Evolutionary conservation across 23 red algal genomes (phyloP), one percentile per base, ranked within the genome.

Genomic region (Gracilaria caudata): DNA sequence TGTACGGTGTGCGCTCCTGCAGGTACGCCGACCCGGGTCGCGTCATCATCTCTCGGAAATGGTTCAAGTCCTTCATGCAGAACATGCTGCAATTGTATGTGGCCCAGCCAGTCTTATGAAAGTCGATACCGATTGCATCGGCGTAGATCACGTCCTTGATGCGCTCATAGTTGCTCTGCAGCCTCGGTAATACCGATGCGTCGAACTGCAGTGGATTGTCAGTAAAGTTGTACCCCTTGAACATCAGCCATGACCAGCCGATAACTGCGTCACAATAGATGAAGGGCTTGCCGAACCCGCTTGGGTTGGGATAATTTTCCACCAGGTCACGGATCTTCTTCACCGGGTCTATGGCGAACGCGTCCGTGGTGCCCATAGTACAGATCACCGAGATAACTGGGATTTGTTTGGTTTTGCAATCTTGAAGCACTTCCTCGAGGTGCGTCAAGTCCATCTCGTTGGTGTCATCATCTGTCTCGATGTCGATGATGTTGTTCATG

Each of bases 51-150:
- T 24, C 35, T 3, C 41, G 36, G 59, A 89, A 89, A 60, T 89
- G 85, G 25, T 77, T 68, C 44, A 89, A 16, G 1, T 89, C 23
- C 7, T 40, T 4, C 71, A 89, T 68, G 25, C 38, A 39, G 60
- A 89, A 89, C 70, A 89, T 21, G 37, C 36, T 55, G 85, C 54
- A 66, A 17, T 61, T 89, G 85, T 89, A 89, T 34, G 85, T 68
- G 43, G 45, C 23, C 85, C 85, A 89, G 21, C 85, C 85, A 0
- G 85, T 89, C 47, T 89, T 89, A 40, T 89, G 85, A 89, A 89
- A 89, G 55, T 89, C 85, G 33, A 89, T 78, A 3, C 54, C 71
- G 7, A 89, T 45, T 0, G 85, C 71, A 35, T 89, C 74, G 7
- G 85, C 85, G 56, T 78, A 78, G 60, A 61, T 12, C 33, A 89